phyloP scores from a whole-genome alignment of 495 filamentous ascomycete genomes.

The Astrothelium subdiscretum region DNA sequence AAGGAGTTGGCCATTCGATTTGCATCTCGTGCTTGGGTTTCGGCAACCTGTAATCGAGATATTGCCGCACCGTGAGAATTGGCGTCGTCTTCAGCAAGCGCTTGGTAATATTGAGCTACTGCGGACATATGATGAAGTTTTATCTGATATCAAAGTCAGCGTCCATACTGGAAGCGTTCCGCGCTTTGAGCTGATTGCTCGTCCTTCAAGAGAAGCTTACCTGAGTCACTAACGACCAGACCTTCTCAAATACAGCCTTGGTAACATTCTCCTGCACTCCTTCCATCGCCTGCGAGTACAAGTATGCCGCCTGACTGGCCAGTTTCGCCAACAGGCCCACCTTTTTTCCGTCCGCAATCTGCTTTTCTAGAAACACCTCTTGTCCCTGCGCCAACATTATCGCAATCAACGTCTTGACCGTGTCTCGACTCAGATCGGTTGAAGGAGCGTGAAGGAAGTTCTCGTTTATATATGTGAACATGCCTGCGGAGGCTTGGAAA shows the following conservation, averaged over 20 bases:
- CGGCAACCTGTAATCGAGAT: slow-evolving; percentile 70
- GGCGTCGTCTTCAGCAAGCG: slow-evolving; percentile 77
- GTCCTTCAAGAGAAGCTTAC: slow-evolving; percentile 28
- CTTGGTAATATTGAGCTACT: slow-evolving; percentile 88
- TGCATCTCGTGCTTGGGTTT: slow-evolving; percentile 62
- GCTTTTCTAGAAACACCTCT: slow-evolving; percentile 95
- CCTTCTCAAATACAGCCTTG: slow-evolving; percentile 87
- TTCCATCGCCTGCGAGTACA: slow-evolving; percentile 79
- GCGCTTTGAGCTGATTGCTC: neutral
- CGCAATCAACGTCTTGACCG: slow-evolving; percentile 84
- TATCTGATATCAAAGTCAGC: slow-evolving; percentile 32
- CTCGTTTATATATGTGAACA: slow-evolving; percentile 99
- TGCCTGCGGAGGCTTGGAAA: slow-evolving; percentile 93
- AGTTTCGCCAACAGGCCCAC: slow-evolving; percentile 84
- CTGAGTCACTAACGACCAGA: slow-evolving; percentile 81
- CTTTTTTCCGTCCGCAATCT: slow-evolving; percentile 88
- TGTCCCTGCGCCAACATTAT: slow-evolving; percentile 92
- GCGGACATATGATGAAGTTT: slow-evolving; percentile 80
- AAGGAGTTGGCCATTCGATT: slow-evolving; percentile 66
- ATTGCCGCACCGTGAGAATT: slow-evolving; percentile 82
- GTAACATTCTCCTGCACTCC: slow-evolving; percentile 86
- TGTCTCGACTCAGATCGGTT: slow-evolving; percentile 85
- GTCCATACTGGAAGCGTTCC: neutral
- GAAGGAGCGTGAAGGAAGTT: slow-evolving; percentile 97
- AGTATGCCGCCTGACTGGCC: slow-evolving; percentile 75